phyloP scores from a whole-genome alignment of 83 land plant species.

The Thuja plicata region DNA sequence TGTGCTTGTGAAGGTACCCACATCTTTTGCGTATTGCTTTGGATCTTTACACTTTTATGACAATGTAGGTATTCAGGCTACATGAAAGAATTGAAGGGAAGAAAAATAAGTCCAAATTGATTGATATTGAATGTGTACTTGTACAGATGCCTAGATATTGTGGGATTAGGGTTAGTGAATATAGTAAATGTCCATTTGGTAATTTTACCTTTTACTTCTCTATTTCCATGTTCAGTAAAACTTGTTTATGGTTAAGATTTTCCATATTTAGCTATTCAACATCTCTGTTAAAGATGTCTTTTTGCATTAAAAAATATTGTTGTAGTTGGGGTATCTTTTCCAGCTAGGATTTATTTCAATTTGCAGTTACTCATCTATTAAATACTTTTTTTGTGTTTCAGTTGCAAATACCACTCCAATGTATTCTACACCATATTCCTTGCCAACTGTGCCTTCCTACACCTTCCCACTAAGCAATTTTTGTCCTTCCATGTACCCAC shows the following conservation, averaged over 20 bases:
- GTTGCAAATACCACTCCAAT: too few species aligned
- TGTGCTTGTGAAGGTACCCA: not conserved
- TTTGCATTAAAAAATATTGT: not conserved
- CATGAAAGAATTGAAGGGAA: not conserved
- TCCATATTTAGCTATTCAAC: not conserved
- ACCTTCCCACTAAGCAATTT: not conserved
- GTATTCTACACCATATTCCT: not conserved
- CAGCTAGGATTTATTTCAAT: too few species aligned
- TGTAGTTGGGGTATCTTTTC: not conserved
- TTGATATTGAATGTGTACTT: not conserved
- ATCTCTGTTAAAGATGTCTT: not conserved
- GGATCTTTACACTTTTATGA: not conserved
- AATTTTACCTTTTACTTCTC: not conserved
- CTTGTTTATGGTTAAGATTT: not conserved
- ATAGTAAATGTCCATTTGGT: not conserved
- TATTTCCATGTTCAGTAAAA: not conserved
- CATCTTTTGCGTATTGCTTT: not conserved
- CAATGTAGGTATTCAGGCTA: not conserved
- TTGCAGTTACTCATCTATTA: too few species aligned
- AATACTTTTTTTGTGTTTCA: too few species aligned
- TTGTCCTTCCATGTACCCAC: not conserved
- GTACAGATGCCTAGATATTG: not conserved
- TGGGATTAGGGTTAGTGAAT: not conserved
- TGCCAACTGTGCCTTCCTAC: not conserved
- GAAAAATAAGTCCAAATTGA: not conserved